These are phyloP conservation scores for Stagonosporopsis tanaceti DNA, from an alignment of 2,329 filamentous ascomycete species.

Conservation along the genomic window DNA sequence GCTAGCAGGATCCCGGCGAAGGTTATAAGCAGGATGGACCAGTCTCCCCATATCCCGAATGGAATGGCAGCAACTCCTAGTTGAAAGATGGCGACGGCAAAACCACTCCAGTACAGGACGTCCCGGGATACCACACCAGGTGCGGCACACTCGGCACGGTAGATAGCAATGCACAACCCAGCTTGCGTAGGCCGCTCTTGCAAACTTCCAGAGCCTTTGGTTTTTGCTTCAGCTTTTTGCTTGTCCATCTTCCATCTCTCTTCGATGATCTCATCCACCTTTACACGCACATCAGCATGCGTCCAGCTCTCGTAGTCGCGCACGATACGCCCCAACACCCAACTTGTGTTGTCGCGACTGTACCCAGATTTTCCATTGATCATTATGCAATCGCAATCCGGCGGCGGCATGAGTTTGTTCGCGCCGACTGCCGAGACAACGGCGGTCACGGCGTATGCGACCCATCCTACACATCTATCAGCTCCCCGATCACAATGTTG, in stretches of 20 bases:
- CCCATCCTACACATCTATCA: conserved; percentile 19
- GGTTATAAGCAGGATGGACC: conserved; percentile 24
- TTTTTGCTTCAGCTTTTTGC: too few relatives aligned
- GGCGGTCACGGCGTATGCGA: conserved; percentile 23
- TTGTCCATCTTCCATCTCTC: too few relatives aligned
- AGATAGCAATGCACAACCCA: conserved; percentile 8
- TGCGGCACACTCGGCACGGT: neutral
- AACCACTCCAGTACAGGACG: conserved; percentile 13
- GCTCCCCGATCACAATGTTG: too few relatives aligned
- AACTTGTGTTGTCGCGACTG: conserved; percentile 19
- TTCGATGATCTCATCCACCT: conserved; percentile 3
- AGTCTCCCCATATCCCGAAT: conserved; percentile 22
- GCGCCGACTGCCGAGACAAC: conserved; percentile 24
- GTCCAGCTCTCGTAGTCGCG: conserved; percentile 29
- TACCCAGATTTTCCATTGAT: conserved; percentile 18
- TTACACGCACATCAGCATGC: conserved; percentile 6
- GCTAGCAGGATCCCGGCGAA: conserved; percentile 12
- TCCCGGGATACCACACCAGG: neutral
- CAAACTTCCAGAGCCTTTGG: neutral
- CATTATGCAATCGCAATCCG: conserved; percentile 21
- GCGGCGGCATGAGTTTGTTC: conserved; percentile 25
- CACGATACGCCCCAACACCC: conserved; percentile 27
- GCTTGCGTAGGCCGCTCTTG: neutral
- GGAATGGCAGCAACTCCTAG: conserved; percentile 23
- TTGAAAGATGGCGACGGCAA: conserved; percentile 19